phyloP scores from a whole-genome alignment of 306 rosid genomes.

The Styphnolobium japonicum region DNA sequence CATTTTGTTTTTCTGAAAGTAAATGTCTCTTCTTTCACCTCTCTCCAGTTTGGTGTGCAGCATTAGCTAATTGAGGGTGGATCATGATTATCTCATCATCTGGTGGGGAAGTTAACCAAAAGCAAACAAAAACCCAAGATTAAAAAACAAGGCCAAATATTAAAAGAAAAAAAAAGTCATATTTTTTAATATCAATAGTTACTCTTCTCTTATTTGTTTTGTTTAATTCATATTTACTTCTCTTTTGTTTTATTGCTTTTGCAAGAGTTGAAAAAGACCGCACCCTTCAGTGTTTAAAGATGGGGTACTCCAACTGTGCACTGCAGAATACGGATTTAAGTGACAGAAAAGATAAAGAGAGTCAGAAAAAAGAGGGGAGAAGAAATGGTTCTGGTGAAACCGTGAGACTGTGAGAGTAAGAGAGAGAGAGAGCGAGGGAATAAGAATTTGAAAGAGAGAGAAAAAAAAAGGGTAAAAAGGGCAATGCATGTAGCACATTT shows the following conservation, averaged over 20 bases:
- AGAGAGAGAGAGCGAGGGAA: neutral
- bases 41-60: conserved; percentile 48
- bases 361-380: conserved; percentile 3
- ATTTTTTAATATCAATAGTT: neutral
- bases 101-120: conserved; percentile 62
- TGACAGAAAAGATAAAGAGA: conserved; percentile 32
- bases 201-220: neutral
- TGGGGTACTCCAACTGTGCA: conserved; percentile 25
- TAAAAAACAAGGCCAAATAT: neutral
- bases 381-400: conserved; percentile 20
- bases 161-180: neutral
- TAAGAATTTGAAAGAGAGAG: neutral
- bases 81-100: conserved; percentile 92
- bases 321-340: conserved; percentile 47
- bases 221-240: neutral
- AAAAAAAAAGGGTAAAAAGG: neutral
- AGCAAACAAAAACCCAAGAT: conserved; percentile 56
- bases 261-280: conserved; percentile 66
- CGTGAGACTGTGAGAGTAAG: neutral
- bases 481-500: neutral
- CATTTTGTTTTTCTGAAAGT: conserved; percentile 31
- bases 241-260: conserved; percentile 16
- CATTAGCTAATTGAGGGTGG: conserved; percentile 58
- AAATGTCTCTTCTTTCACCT: neutral
- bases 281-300: conserved; percentile 46